A percentile compares a stretch with the other conserved stretches of the same genome.
Evolutionary conservation across 2,329 filamentous ascomycete genomes (phyloP).

Genomic region (Ophiostoma australiae): DNA sequence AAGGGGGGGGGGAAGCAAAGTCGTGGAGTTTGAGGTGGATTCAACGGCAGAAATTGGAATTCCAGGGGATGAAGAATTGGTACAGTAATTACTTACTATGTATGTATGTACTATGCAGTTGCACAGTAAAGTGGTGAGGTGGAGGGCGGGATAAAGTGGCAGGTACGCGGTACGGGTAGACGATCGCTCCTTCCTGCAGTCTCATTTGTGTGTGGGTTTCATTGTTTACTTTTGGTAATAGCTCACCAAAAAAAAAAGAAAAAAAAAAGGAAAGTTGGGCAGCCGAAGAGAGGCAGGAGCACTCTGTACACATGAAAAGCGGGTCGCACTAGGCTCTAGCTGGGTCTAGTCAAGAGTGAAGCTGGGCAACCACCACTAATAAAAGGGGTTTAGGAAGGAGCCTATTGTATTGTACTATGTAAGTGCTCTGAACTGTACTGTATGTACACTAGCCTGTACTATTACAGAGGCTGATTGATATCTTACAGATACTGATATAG

Average conservation of each 20-base stretch:
- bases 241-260: neutral
- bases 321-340: conserved; percentile 18
- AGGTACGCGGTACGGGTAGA: neutral
- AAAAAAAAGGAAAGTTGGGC: too few species aligned
- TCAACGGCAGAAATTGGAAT: neutral
- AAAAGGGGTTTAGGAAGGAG: neutral
- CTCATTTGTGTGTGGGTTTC: conserved; percentile 11
- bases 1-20: neutral
- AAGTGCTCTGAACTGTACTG: too few species aligned
- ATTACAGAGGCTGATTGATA: neutral
- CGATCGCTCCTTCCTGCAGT: conserved; percentile 12
- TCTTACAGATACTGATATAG: neutral
- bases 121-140: neutral
- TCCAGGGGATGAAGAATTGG: conserved; percentile 11
- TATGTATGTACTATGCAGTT: too few species aligned
- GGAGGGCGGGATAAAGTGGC: neutral
- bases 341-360: conserved; percentile 12
- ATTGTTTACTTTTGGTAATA: conserved; percentile 21
- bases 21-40: neutral
- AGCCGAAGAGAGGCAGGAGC: conserved; percentile 8
- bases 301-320: conserved; percentile 1
- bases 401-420: neutral
- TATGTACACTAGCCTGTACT: neutral
- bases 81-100: neutral
- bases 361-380: conserved; percentile 15